Conservation (phyloP, 805 yeast species). For the Komagataella kurtzmanii region DNA sequence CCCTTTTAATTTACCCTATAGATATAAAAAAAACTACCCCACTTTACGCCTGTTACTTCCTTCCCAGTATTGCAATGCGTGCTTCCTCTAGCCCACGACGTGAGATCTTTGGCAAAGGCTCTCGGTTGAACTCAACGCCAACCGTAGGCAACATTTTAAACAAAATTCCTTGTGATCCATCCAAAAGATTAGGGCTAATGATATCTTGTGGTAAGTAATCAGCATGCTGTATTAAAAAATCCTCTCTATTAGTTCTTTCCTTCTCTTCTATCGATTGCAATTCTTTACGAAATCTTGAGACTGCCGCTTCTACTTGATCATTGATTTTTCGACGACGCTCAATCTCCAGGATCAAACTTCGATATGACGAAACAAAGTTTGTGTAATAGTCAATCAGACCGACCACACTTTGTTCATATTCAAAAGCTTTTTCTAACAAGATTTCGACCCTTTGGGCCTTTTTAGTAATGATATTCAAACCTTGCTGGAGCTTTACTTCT, state of each 20-base stretch:
- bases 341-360: slow-evolving; percentile 36
- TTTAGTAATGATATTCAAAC: slow-evolving; percentile 7
- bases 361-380: slow-evolving; percentile 37
- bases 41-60: neutral
- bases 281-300: slow-evolving; percentile 26
- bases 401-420: slow-evolving; percentile 5
- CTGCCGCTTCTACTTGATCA: slow-evolving; percentile 21
- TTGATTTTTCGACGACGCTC: slow-evolving; percentile 33
- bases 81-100: neutral
- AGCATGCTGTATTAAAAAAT: slow-evolving; percentile 34
- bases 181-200: slow-evolving; percentile 6
- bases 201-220: slow-evolving; percentile 37
- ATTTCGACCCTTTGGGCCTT: slow-evolving; percentile 5
- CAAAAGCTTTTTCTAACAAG: slow-evolving; percentile 7
- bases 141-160: slow-evolving; percentile 5
- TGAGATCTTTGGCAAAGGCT: slow-evolving; percentile 4
- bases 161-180: slow-evolving; percentile 3
- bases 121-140: slow-evolving; percentile 3
- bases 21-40: slow-evolving; percentile 2
- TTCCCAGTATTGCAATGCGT: neutral
- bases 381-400: slow-evolving; percentile 34
- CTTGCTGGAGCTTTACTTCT: slow-evolving; percentile 12
- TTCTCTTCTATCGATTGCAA: slow-evolving; percentile 24
- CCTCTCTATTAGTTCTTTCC: slow-evolving; percentile 27
- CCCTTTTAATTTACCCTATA: neutral